Conservation (phyloP, 768 basidiomycete species). For the Xanthoconium stramineum region DNA sequence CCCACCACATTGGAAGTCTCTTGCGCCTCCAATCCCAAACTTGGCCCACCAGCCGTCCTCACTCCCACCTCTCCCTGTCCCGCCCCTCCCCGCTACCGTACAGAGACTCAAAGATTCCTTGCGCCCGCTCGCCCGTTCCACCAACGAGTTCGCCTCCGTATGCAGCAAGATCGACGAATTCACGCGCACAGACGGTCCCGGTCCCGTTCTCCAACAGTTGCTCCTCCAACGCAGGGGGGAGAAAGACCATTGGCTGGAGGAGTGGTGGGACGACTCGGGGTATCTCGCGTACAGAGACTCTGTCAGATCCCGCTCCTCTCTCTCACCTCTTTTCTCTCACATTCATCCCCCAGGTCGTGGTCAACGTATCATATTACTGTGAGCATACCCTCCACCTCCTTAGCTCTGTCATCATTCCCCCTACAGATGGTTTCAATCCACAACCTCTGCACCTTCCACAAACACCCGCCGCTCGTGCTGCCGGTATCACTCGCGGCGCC, state of each 20-base stretch:
- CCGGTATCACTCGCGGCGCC: conserved; percentile 63
- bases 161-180: conserved; percentile 69
- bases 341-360: conserved; percentile 55
- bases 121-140: conserved; percentile 66
- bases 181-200: conserved; percentile 38
- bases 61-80: conserved; percentile 75
- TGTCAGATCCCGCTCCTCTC: conserved; percentile 37
- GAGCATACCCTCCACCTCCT: conserved; percentile 17
- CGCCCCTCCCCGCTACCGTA: conserved; percentile 63
- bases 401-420: conserved; percentile 5
- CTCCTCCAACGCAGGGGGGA: conserved; percentile 54
- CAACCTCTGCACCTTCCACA: conserved; percentile 61
- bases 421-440: conserved; percentile 72
- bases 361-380: conserved; percentile 97
- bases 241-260: conserved; percentile 79
- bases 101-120: conserved; percentile 66
- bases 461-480: conserved; percentile 63
- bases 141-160: conserved; percentile 53
- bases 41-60: conserved; percentile 56
- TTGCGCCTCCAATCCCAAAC: conserved; percentile 62
- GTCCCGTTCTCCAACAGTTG: conserved; percentile 58
- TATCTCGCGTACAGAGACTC: conserved; percentile 88
- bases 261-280: conserved; percentile 89
- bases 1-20: conserved; percentile 67
- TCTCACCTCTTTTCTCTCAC: conserved; percentile 1